Conservation (phyloP, 2,329 filamentous ascomycete species). For the Alternaria solani region DNA sequence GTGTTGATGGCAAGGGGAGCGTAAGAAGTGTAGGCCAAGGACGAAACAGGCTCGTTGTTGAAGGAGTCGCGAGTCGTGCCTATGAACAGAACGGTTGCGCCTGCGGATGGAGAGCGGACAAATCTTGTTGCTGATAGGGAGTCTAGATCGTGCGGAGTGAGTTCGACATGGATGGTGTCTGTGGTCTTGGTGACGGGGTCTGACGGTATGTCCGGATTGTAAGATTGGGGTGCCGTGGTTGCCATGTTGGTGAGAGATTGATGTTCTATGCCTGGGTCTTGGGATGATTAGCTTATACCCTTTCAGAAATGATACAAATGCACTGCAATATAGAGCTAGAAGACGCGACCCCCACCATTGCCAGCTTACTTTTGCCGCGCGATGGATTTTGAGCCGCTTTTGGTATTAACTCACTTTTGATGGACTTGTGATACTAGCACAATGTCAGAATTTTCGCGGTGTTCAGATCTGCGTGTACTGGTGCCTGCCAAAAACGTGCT, state of each 20-base stretch:
- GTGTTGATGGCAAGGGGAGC: conserved; percentile 72
- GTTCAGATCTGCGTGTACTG: background rate
- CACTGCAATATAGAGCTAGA: background rate
- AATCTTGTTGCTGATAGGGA: conserved; percentile 66
- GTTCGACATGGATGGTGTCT: conserved; percentile 68
- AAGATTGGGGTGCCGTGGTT: conserved; percentile 36
- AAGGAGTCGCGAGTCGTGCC: conserved; percentile 83
- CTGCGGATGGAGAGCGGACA: conserved; percentile 65
- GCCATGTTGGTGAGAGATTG: conserved; percentile 23
- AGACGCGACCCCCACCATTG: background rate
- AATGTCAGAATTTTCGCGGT: background rate
- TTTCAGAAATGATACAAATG: background rate
- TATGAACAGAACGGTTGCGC: conserved; percentile 46
- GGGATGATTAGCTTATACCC: background rate
- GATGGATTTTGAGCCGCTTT: background rate
- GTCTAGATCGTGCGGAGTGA: conserved; percentile 71
- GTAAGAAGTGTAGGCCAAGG: conserved; percentile 80
- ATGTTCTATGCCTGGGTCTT: background rate
- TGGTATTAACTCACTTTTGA: background rate
- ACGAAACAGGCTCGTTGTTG: conserved; percentile 72
- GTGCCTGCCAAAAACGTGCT: background rate
- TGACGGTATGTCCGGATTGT: conserved; percentile 39
- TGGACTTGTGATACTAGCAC: background rate
- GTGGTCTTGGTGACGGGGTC: conserved; percentile 39
- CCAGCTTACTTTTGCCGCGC: background rate